Evolutionary conservation across 2,329 filamentous ascomycete species (phyloP).

Genomic region (Phaeosphaeria sp.): DNA sequence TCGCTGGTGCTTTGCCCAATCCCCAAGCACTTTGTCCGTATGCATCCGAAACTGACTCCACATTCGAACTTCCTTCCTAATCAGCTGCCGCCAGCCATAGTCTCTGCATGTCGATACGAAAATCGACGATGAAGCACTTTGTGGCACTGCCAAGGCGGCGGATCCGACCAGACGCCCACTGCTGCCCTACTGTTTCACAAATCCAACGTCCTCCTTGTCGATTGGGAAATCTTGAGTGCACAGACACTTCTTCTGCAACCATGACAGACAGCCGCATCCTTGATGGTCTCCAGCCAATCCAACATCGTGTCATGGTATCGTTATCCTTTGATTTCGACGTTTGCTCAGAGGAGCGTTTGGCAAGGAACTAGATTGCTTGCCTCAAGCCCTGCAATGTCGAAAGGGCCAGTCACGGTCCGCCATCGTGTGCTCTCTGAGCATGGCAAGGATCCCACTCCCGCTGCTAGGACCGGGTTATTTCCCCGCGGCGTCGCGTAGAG

Average conservation of each 20-base stretch:
- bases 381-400: not conserved
- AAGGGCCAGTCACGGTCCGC: not conserved
- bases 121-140: conserved; percentile 21
- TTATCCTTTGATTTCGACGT: conserved; percentile 4
- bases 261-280: conserved; percentile 18
- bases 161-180: conserved; percentile 8
- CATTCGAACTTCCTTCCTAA: conserved; percentile 7
- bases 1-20: not conserved
- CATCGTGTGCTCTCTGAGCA: not conserved
- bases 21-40: not conserved
- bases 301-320: not conserved
- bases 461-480: not conserved
- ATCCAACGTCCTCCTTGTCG: conserved; percentile 15
- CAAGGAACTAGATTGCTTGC: not conserved
- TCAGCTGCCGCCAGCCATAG: conserved; percentile 17
- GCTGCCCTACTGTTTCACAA: conserved; percentile 29
- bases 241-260: conserved; percentile 19
- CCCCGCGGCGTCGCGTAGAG: not conserved
- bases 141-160: conserved; percentile 20
- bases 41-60: conserved; percentile 4
- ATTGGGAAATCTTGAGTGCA: conserved; percentile 25
- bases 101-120: conserved; percentile 8
- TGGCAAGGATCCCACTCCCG: conserved; percentile 1
- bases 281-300: conserved; percentile 14
- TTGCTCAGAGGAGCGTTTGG: not conserved